phyloP scores from a whole-genome alignment of 163 green algal species.

The Dunaliella salina region DNA sequence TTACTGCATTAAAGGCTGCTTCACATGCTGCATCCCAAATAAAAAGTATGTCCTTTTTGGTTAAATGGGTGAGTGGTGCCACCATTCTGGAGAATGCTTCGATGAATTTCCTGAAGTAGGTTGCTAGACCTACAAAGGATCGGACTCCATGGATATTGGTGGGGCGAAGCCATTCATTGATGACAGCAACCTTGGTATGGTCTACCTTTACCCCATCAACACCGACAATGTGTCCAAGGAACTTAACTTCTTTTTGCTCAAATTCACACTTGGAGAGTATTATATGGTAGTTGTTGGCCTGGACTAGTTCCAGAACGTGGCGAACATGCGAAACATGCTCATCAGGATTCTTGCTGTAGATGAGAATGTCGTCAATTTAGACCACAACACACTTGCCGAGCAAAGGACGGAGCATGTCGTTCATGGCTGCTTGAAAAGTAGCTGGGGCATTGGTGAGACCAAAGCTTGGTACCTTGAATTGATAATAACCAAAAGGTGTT shows the following conservation, averaged over 20 bases:
- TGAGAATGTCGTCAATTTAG: not conserved
- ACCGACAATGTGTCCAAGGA: not conserved
- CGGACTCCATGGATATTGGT: not conserved
- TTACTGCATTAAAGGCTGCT: not conserved
- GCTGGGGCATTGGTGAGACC: not conserved
- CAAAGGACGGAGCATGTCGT: not conserved
- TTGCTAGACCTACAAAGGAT: not conserved
- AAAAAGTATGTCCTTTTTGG: not conserved
- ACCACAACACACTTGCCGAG: not conserved
- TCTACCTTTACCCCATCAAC: not conserved
- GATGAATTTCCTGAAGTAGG: too few relatives aligned
- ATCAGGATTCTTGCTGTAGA: not conserved
- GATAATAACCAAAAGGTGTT: too few relatives aligned
- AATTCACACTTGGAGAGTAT: not conserved
- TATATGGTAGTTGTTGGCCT: not conserved
- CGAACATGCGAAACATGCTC: not conserved
- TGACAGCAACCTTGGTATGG: not conserved
- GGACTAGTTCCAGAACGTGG: not conserved
- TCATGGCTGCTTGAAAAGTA: not conserved
- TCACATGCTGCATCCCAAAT: not conserved
- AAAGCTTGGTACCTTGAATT: not conserved
- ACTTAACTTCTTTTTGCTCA: not conserved
- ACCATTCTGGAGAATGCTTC: not conserved
- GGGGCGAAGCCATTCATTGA: not conserved
- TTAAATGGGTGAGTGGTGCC: not conserved